A percentile compares a stretch with the other conserved stretches of the same genome.
Evolutionary conservation across 176 grass and related monocot genomes (phyloP).

Genomic region (Carex parvula): DNA sequence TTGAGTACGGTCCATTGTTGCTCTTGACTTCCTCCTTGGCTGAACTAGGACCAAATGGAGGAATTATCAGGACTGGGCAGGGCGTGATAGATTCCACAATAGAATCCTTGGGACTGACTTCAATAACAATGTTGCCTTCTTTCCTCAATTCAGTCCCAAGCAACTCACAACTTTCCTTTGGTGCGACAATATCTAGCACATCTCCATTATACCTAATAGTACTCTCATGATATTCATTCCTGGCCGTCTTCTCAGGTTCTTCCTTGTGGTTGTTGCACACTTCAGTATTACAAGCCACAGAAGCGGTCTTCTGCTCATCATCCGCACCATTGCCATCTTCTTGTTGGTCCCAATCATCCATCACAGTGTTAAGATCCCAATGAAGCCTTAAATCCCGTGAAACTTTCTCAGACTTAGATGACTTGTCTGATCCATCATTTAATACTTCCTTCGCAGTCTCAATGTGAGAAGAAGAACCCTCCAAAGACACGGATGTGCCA

Average conservation of each 20-base stretch:
- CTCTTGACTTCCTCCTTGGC: conserved; percentile 1
- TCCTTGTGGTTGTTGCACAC: not conserved
- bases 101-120: conserved; percentile 6
- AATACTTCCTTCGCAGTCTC: not conserved
- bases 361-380: conserved; percentile 91
- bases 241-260: not conserved
- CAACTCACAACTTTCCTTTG: conserved; percentile 16
- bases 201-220: conserved; percentile 24
- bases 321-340: conserved; percentile 25
- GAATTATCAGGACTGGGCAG: not conserved
- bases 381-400: conserved; percentile 64
- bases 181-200: conserved; percentile 21
- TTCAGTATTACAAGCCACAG: conserved; percentile 26
- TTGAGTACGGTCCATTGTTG: not conserved
- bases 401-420: conserved; percentile 13
- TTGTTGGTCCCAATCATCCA: conserved; percentile 68
- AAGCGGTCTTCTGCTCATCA: conserved; percentile 26
- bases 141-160: conserved; percentile 13
- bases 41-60: not conserved
- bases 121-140: conserved; percentile 23
- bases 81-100: conserved; percentile 7
- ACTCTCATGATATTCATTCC: conserved; percentile 12
- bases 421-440: conserved; percentile 30
- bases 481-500: not conserved
- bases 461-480: not conserved